phyloP scores from a whole-genome alignment of 2,329 filamentous ascomycete species.

The Penicillium decumbens region DNA sequence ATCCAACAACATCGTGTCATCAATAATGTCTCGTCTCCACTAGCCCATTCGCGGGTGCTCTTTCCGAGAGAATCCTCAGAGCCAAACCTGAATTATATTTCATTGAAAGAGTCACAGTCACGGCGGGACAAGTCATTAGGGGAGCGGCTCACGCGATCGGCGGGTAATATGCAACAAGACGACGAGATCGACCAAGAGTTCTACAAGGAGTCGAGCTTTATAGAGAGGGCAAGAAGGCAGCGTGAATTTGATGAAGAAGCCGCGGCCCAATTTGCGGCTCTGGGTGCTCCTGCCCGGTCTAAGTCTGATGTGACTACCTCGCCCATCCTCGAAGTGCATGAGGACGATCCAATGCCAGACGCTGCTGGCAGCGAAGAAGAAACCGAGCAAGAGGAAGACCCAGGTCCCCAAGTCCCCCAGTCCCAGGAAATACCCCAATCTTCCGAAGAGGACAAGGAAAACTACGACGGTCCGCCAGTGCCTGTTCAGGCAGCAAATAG shows the following conservation, averaged over 20 bases:
- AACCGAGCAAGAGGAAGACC: slow-evolving; percentile 46
- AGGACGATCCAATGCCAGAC: slow-evolving; percentile 16
- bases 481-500: slow-evolving; percentile 29
- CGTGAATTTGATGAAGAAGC: slow-evolving; percentile 34
- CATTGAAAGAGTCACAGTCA: slow-evolving; percentile 45
- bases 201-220: slow-evolving; percentile 40
- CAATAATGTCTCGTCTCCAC: slow-evolving; percentile 38
- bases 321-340: slow-evolving; percentile 16
- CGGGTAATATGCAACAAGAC: slow-evolving; percentile 31
- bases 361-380: slow-evolving; percentile 41
- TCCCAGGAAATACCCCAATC: slow-evolving; percentile 27
- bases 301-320: slow-evolving; percentile 4
- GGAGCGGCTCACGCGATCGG: slow-evolving; percentile 34
- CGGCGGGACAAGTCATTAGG: slow-evolving; percentile 34
- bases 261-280: slow-evolving; percentile 32
- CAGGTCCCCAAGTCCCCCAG: slow-evolving; percentile 22
- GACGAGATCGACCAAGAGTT: slow-evolving; percentile 43
- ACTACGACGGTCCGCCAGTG: slow-evolving; percentile 31
- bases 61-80: slow-evolving; percentile 39
- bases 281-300: slow-evolving; percentile 32
- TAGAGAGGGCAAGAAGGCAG: slow-evolving; percentile 33
- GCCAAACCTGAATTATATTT: slow-evolving; percentile 42
- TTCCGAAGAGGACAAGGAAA: slow-evolving; percentile 48
- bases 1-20: slow-evolving; percentile 37
- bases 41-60: slow-evolving; percentile 29